Percentiles rank a stretch among this genome's conserved stretches.
phyloP scores from a whole-genome alignment of 2,329 filamentous ascomycete genomes.

The Ilyonectria destructans region DNA sequence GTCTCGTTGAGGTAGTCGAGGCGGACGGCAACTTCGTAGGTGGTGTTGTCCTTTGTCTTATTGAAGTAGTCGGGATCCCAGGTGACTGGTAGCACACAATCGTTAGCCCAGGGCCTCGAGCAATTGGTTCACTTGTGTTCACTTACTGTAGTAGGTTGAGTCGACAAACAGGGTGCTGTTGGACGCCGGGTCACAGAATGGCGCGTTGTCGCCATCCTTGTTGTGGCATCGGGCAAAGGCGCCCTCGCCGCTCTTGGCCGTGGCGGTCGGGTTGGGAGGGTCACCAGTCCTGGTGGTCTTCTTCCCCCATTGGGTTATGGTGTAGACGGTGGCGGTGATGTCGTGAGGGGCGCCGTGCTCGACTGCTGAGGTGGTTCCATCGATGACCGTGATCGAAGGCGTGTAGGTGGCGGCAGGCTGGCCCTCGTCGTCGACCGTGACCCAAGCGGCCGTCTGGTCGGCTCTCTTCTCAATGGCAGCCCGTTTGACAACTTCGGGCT shows the following conservation, averaged over 20 bases:
- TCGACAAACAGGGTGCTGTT: slow-evolving; percentile 63
- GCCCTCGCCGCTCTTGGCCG: slow-evolving; percentile 60
- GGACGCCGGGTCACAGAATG: slow-evolving; percentile 67
- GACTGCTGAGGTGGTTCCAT: slow-evolving; percentile 59
- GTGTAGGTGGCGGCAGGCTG: slow-evolving; percentile 64
- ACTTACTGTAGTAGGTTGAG: slow-evolving; percentile 68
- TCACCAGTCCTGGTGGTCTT: slow-evolving; percentile 60
- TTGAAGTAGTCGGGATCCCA: slow-evolving; percentile 71
- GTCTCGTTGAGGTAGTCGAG: slow-evolving; percentile 60
- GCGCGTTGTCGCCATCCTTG: slow-evolving; percentile 62
- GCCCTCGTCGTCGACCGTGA: slow-evolving; percentile 66
- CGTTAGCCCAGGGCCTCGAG: slow-evolving; percentile 18
- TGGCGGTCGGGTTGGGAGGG: slow-evolving; percentile 63
- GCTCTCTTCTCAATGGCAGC: slow-evolving; percentile 43
- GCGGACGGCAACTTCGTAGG: slow-evolving; percentile 55
- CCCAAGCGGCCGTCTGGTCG: slow-evolving; percentile 65
- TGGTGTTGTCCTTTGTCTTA: slow-evolving; percentile 55
- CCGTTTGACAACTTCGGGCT: slow-evolving; percentile 41
- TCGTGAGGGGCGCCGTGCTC: slow-evolving; percentile 62
- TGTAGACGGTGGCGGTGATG: slow-evolving; percentile 63
- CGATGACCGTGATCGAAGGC: slow-evolving; percentile 63
- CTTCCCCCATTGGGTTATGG: slow-evolving; percentile 54
- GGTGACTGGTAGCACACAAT: slow-evolving; percentile 61
- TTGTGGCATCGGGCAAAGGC: slow-evolving; percentile 69
- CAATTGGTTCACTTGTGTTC: not conserved